These are phyloP conservation scores for Marsdenia floribunda DNA, from an alignment of 257 asterid genomes.

Conservation along the genomic window DNA sequence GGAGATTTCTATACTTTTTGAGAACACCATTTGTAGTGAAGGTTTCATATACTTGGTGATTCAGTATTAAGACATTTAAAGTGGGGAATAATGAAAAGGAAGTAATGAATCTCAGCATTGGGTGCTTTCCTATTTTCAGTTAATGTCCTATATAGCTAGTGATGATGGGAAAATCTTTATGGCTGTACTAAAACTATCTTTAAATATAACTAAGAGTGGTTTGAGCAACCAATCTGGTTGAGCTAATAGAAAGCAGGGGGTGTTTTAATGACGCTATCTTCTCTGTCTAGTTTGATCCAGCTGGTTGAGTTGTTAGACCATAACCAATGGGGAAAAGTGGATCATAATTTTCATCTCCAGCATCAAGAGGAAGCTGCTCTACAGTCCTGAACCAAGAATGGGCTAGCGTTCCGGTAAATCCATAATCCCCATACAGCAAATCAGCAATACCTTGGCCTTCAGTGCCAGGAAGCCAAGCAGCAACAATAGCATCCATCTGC, in stretches of 20 bases:
- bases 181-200: not conserved
- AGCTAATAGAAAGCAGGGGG: not conserved
- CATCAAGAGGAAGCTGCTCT: constrained; percentile 58
- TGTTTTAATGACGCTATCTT: not conserved
- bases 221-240: not conserved
- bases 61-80: too few species aligned
- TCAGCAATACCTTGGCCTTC: constrained; percentile 66
- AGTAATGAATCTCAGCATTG: not conserved
- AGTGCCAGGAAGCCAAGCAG: constrained; percentile 69
- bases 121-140: not conserved
- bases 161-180: not conserved
- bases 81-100: too few species aligned
- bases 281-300: not conserved
- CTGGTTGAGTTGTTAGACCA: constrained; percentile 41
- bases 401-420: constrained; percentile 46
- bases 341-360: constrained; percentile 47
- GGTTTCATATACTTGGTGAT: too few species aligned
- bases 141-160: not conserved
- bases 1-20: too few species aligned
- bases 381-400: constrained; percentile 59
- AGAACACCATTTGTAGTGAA: too few species aligned
- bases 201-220: not conserved
- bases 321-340: constrained; percentile 56
- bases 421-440: constrained; percentile 52
- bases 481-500: constrained; percentile 47